Percentiles rank a stretch among this genome's conserved stretches.
Evolutionary conservation across 225 moss, liverwort and hornwort genomes (phyloP).

Genomic region (Sphagnum tenellum): DNA sequence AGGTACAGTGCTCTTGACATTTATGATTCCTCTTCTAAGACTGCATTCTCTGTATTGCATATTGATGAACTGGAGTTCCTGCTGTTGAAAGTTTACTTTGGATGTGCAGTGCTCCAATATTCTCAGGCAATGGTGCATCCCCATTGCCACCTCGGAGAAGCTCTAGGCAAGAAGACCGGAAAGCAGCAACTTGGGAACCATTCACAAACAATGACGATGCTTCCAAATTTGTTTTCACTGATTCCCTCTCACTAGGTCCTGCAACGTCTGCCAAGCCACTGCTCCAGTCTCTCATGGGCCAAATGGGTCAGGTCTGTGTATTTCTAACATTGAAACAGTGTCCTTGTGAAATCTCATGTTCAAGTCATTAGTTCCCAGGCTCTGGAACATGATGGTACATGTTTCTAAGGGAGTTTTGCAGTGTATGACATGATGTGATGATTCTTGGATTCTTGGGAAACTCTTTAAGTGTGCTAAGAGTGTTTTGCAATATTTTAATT

Average conservation of each 20-base stretch:
- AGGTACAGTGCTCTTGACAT: slow-evolving; percentile 23
- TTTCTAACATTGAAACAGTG: not conserved
- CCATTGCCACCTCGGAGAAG: slow-evolving; percentile 42
- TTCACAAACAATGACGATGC: slow-evolving; percentile 49
- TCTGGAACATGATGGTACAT: too few species aligned
- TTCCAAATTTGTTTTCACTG: slow-evolving; percentile 54
- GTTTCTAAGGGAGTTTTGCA: too few species aligned
- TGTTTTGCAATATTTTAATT: too few species aligned
- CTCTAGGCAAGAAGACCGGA: slow-evolving; percentile 44
- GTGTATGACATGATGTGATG: too few species aligned
- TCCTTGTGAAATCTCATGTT: too few species aligned
- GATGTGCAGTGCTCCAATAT: slow-evolving; percentile 61
- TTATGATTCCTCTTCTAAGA: not conserved
- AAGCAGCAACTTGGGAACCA: slow-evolving; percentile 46
- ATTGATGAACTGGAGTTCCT: not conserved
- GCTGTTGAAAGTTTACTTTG: not conserved
- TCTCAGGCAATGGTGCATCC: slow-evolving; percentile 55
- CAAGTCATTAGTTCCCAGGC: too few species aligned
- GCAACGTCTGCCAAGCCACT: slow-evolving; percentile 56
- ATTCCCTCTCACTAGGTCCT: slow-evolving; percentile 47
- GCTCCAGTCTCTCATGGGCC: slow-evolving; percentile 77
- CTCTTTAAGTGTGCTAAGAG: too few species aligned
- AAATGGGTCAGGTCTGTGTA: slow-evolving; percentile 36
- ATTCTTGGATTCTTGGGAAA: too few species aligned
- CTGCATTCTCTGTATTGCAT: not conserved